These are phyloP conservation scores for Pholiota molesta DNA, from an alignment of 768 basidiomycete species.

Conservation along the genomic window DNA sequence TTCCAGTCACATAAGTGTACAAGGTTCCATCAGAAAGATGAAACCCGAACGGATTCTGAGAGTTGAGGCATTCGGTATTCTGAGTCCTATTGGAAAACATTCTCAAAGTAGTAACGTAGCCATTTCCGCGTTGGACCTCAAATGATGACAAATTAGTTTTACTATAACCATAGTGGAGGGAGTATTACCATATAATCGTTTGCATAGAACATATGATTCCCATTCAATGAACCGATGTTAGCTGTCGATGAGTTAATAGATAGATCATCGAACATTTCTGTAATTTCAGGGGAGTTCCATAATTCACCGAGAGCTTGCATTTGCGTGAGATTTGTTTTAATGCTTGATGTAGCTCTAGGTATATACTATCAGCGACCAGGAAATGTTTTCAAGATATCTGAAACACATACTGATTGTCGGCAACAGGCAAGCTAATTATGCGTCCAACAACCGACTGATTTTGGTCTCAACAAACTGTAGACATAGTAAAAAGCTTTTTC, in stretches of 20 bases:
- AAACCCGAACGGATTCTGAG: constrained; percentile 66
- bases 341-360: constrained; percentile 51
- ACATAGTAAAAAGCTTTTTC: neutral
- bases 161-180: neutral
- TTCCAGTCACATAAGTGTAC: constrained; percentile 62
- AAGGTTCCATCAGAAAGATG: constrained; percentile 66
- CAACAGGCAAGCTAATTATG: constrained; percentile 64
- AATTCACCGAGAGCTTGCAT: constrained; percentile 48
- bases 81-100: constrained; percentile 60
- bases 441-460: constrained; percentile 62
- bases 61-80: constrained; percentile 65
- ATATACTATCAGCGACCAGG: neutral
- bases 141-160: constrained; percentile 18
- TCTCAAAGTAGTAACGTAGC: constrained; percentile 59
- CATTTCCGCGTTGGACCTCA: constrained; percentile 61
- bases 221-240: constrained; percentile 54
- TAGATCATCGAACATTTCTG: constrained; percentile 37
- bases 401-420: constrained; percentile 38
- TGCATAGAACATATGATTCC: constrained; percentile 63
- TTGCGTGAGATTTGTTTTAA: constrained; percentile 56
- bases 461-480: neutral
- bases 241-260: constrained; percentile 40
- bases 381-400: too few species aligned
- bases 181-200: constrained; percentile 66
- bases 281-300: constrained; percentile 48